Evolutionary conservation across 495 filamentous ascomycete genomes (phyloP), one percentile per base, ranked within the genome.

Genomic region (Xylaria scruposa): DNA sequence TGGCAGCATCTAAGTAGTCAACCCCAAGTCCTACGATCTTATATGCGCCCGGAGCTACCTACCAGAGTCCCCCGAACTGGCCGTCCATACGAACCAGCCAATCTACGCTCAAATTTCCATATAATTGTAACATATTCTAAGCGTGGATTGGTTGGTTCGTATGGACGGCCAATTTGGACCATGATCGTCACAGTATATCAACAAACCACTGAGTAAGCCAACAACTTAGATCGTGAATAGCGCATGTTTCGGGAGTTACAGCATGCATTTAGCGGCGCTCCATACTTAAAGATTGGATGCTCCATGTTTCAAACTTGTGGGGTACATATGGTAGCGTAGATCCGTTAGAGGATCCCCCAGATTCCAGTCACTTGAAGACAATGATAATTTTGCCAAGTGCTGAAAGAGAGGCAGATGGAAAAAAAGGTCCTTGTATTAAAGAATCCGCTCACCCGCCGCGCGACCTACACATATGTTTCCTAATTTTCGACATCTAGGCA

Each of bases 271-370:
- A 40, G 58, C 13, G 33, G 58, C 26, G 33, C 26, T 36, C 31
- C 21, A n/a, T 38, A 38, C 36, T 38, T 38, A 33, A 59, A 59
- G 56, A n/a, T 12, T 8, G 3, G 31, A 60, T 31, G 58, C 5
- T 36, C 44, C 44, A 47, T 13, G 58, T 60, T 60, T 60, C 58
- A 38, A 60, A 21, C 17, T 10, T 60, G 58, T 60, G 58, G 58
- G 58, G 56, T 59, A 59, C 36, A 33, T 59, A 12, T 38, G 15
- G 29, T 26, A n/a, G 31, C 4, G 47, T 51, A 51, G 10, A 12
- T 19, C 9, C 24, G 10, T 26, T 31, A 17, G 15, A 59, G 5
- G 54, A 59, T 33, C 26, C 54, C 54, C 29, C 12, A 33, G 24
- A 29, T 29, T 29, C 26, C 29, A 59, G 15, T 4, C 19, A 4